Conservation (phyloP, 2,329 filamentous ascomycete species). For the Truncatella angustata region DNA sequence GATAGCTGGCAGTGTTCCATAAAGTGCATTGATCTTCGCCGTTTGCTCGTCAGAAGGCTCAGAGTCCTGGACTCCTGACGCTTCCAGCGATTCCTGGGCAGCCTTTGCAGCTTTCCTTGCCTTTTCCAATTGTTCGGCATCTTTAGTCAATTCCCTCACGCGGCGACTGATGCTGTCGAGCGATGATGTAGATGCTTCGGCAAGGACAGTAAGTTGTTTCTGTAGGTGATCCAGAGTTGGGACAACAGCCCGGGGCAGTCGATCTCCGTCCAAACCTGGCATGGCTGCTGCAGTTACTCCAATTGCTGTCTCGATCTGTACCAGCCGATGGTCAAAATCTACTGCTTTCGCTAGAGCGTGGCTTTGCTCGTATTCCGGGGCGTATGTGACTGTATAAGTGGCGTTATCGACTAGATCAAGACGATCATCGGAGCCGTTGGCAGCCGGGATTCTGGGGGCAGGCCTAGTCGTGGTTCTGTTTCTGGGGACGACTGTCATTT, state of each 20-base stretch:
- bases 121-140: constrained; percentile 71
- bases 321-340: constrained; percentile 81
- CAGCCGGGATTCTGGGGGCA: not conserved
- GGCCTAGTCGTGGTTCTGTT: not conserved
- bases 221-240: constrained; percentile 80
- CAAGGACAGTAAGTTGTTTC: constrained; percentile 74
- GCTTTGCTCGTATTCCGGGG: constrained; percentile 62
- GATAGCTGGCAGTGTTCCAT: constrained; percentile 84
- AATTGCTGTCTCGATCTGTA: constrained; percentile 75
- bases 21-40: constrained; percentile 87
- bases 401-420: constrained; percentile 30
- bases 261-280: constrained; percentile 58
- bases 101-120: constrained; percentile 60
- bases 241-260: constrained; percentile 67
- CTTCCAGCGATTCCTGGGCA: constrained; percentile 57
- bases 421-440: not conserved
- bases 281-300: constrained; percentile 72
- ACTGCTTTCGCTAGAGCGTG: constrained; percentile 77
- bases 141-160: constrained; percentile 67
- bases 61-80: constrained; percentile 39
- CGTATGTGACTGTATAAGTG: constrained; percentile 65
- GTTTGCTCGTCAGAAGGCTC: constrained; percentile 60
- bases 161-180: constrained; percentile 70
- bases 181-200: constrained; percentile 68
- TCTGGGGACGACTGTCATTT: constrained; percentile 45